Base-by-base conservation (phyloP, 257 asterid species). In the Solanum okadae region DNA sequence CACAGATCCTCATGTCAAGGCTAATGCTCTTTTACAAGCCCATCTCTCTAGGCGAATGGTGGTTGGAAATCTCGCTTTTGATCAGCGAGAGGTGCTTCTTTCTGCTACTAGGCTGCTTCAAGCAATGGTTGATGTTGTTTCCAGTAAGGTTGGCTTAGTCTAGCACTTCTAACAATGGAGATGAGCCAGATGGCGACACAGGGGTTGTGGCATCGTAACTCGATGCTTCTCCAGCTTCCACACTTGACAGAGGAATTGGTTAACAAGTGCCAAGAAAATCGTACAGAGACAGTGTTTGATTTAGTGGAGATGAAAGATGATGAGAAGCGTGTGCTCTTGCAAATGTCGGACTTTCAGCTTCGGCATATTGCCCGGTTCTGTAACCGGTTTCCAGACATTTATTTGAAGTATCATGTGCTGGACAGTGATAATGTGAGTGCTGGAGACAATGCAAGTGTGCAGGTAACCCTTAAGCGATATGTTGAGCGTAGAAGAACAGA, bases 41-140 rank as follows among this genome's bases (percentile, higher is more conserved):
- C 92, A 91, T 70, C 76, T 91, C 73, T 87, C 90, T 76, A 88
- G 93, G 87, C 92, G 90, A 23, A 35, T 71, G 70, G 77, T 90
- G 56, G 87, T 91, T 15, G 93, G 90, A 25, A 87, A 91, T 79
- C 63, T 91, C 83, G 90, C 90, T 25, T 82, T 89, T 61, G 92
- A 90, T 81, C 91, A 88, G 86, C 90, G 89, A 44, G 92, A 89
- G 90, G 91, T 91, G 29, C 85, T 91, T 35, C 42, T 91, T 40
- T 88, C 89, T 44, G 88, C 92, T 59, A 72, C 68, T 75, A 88
- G 93, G 77, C 84, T 91, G 15, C 90, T 91, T 70, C 91, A 91
- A 59, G 93, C 92, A 3, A 87, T 91, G 92, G 92, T 91, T 49
- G 93, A 91, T 91, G 93, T 91, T 25, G 90, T 91, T 14, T 91